Conservation (phyloP, 345 rosid species). For the Cardamine chenopodiifolia region DNA sequence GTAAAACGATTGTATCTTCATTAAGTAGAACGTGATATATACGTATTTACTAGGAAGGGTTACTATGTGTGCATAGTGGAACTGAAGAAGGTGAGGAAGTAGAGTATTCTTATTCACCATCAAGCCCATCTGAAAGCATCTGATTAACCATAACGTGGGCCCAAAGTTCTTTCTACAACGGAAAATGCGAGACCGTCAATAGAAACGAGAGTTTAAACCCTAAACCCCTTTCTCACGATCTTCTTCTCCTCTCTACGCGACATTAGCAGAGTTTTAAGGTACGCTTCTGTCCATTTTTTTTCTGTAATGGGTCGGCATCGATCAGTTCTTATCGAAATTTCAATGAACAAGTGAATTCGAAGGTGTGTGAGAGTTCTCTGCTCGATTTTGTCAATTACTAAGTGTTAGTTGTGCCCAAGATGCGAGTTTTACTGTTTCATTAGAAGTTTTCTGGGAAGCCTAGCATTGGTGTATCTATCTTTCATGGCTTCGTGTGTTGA, state of each 20-base stretch:
- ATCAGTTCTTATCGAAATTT: background rate
- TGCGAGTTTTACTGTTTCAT: slow-evolving; percentile 3
- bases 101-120: background rate
- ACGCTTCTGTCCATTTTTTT: background rate
- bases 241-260: slow-evolving; percentile 20
- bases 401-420: background rate
- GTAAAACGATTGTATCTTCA: background rate
- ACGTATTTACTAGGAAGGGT: background rate
- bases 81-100: slow-evolving; percentile 53
- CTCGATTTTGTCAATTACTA: background rate
- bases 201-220: slow-evolving; percentile 33
- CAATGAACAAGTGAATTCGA: background rate
- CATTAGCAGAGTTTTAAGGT: slow-evolving; percentile 21
- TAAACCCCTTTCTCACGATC: slow-evolving; percentile 35
- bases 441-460: background rate
- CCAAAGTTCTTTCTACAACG: background rate
- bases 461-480: background rate
- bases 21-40: background rate
- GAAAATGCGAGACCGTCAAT: slow-evolving; percentile 8
- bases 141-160: slow-evolving; percentile 15
- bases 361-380: slow-evolving; percentile 7
- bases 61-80: slow-evolving; percentile 9
- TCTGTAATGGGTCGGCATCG: background rate
- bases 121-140: background rate
- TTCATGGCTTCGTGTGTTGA: background rate